phyloP scores from a whole-genome alignment of 352 stramenopile species.

The Phytophthora fragariaefolia region DNA sequence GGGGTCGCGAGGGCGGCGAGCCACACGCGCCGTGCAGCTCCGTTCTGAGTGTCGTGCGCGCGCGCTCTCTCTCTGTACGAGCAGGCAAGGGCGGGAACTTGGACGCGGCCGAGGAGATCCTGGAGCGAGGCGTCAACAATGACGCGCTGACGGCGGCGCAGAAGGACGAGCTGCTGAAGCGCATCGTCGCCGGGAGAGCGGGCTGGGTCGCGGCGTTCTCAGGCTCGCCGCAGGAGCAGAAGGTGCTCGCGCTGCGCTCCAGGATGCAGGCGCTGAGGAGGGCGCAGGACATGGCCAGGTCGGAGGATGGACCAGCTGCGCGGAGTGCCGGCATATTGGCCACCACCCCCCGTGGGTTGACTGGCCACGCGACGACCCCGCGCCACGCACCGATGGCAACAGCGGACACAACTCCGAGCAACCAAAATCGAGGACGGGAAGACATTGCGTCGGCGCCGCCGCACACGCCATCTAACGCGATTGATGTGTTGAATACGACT shows the following conservation, averaged over 20 bases:
- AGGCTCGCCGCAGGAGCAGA: constrained; percentile 40
- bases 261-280: constrained; percentile 22
- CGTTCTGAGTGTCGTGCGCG: too few relatives aligned
- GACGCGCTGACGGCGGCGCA: constrained; percentile 42
- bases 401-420: constrained; percentile 26
- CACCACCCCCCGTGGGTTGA: constrained; percentile 35
- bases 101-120: constrained; percentile 58
- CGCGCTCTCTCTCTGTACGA: too few relatives aligned
- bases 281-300: constrained; percentile 10
- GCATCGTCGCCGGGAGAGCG: constrained; percentile 39
- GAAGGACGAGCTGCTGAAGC: constrained; percentile 50
- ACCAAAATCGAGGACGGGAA: background rate
- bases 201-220: constrained; percentile 40
- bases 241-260: constrained; percentile 18
- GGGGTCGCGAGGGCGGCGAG: too few relatives aligned
- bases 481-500: constrained; percentile 2
- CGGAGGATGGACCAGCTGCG: constrained; percentile 2
- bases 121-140: constrained; percentile 58
- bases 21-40: too few relatives aligned
- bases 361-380: constrained; percentile 15
- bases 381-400: constrained; percentile 2
- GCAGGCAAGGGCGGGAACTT: constrained; percentile 44
- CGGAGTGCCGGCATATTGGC: constrained; percentile 9
- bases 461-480: constrained; percentile 8
- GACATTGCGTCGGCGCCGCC: background rate